Percentiles rank a stretch among this genome's conserved stretches.
Evolutionary conservation across 2,329 filamentous ascomycete species (phyloP).

Genomic region (Plectosphaerella sp.): DNA sequence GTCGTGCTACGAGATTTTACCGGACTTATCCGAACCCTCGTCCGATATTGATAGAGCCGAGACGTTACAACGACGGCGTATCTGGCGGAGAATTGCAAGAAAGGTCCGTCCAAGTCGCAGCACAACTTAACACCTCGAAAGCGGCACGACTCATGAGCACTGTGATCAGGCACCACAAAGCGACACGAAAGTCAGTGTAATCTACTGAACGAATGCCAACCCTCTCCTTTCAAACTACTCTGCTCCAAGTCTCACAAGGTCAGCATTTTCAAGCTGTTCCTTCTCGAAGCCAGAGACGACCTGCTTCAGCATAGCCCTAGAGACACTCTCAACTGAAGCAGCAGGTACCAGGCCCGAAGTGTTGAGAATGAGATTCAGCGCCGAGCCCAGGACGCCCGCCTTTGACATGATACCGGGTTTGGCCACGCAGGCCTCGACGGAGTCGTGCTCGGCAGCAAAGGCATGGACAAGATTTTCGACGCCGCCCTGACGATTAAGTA

Average conservation of each 20-base stretch:
- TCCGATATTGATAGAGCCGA: too few species aligned
- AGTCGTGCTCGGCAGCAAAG: slow-evolving; percentile 30
- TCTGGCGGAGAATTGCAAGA: too few species aligned
- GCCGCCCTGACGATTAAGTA: not conserved
- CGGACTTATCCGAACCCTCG: too few species aligned
- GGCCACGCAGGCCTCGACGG: slow-evolving; percentile 31
- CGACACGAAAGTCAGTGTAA: too few species aligned
- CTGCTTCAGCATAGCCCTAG: not conserved
- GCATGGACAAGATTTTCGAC: slow-evolving; percentile 37
- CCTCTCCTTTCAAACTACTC: too few species aligned
- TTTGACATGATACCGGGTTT: slow-evolving; percentile 36
- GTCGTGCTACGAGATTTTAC: too few species aligned
- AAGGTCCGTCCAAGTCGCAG: too few species aligned
- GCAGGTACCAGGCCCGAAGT: not conserved
- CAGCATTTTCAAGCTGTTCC: not conserved
- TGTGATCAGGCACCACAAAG: too few species aligned
- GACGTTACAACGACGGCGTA: too few species aligned
- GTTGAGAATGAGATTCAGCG: not conserved
- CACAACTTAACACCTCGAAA: too few species aligned
- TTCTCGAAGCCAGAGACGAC: not conserved
- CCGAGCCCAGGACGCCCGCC: not conserved
- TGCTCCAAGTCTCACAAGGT: not conserved
- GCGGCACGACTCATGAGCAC: too few species aligned
- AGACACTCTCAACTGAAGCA: not conserved
- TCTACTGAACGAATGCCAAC: too few species aligned